phyloP scores from a whole-genome alignment of 1,139 yeast genomes.

The Saccharomyces hybrid region DNA sequence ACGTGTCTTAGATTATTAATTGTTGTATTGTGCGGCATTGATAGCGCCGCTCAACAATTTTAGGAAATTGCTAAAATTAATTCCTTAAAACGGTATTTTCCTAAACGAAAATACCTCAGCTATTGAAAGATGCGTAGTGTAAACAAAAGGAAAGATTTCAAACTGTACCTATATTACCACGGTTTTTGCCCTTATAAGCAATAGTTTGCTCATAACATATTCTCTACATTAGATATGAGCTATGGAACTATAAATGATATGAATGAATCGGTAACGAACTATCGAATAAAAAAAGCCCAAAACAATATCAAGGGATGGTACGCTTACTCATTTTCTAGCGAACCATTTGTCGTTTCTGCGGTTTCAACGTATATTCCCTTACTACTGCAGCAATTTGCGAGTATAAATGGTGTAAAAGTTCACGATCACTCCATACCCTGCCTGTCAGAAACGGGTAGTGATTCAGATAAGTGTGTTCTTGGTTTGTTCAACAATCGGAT shows the following conservation, averaged over 20 bases:
- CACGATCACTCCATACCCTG: slow-evolving; percentile 46
- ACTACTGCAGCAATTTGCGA: slow-evolving; percentile 55
- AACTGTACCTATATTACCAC: background rate
- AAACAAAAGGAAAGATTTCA: background rate
- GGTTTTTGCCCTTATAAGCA: background rate
- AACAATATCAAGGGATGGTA: slow-evolving; percentile 45
- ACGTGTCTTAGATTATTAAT: background rate
- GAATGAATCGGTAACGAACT: slow-evolving; percentile 3
- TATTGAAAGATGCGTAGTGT: background rate
- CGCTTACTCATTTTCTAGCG: slow-evolving; percentile 59
- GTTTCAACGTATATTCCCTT: slow-evolving; percentile 67
- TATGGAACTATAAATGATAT: slow-evolving; percentile 5
- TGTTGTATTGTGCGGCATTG: background rate
- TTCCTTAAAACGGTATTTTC: background rate
- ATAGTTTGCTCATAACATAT: background rate
- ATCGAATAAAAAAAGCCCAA: slow-evolving; percentile 23
- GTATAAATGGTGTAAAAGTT: slow-evolving; percentile 53
- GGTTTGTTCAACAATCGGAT: slow-evolving; percentile 30
- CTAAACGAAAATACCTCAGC: background rate
- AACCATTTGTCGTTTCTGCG: slow-evolving; percentile 66
- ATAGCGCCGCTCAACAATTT: background rate
- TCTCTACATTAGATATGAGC: background rate
- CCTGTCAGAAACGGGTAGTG: slow-evolving; percentile 11
- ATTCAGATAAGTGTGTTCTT: slow-evolving; percentile 34
- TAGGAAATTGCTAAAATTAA: background rate